Evolutionary conservation across 805 yeast species (phyloP).

Genomic region (Ogataea paraovalis): DNA sequence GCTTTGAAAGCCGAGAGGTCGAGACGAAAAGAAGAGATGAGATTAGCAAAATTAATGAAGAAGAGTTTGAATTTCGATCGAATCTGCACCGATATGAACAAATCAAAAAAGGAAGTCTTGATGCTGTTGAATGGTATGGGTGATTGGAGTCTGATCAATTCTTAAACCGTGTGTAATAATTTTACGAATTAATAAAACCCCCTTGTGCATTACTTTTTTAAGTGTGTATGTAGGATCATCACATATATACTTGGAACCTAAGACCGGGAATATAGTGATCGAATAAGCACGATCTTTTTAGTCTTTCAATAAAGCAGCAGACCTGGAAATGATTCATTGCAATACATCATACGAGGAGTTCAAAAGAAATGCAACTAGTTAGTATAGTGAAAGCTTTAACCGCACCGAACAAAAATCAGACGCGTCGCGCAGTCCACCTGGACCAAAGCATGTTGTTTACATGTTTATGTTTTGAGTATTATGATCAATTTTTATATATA

Average conservation of each 20-base stretch:
- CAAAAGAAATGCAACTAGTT: too few species aligned
- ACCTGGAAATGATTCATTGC: too few species aligned
- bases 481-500: too few species aligned
- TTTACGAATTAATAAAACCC: too few species aligned
- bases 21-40: constrained; percentile 29
- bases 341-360: too few species aligned
- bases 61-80: constrained; percentile 56
- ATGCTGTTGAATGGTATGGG: constrained; percentile 40
- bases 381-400: too few species aligned
- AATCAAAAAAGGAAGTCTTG: constrained; percentile 54
- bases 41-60: constrained; percentile 42
- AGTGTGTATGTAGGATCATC: too few species aligned
- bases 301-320: too few species aligned
- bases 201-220: too few species aligned
- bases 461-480: not conserved
- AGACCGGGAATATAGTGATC: not conserved
- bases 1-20: constrained; percentile 19
- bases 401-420: too few species aligned
- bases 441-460: not conserved
- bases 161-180: constrained; percentile 4
- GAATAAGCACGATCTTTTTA: not conserved
- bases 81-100: constrained; percentile 65
- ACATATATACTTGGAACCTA: too few species aligned
- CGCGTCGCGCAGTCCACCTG: not conserved
- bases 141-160: constrained; percentile 44